A percentile compares a stretch with the other conserved stretches of the same genome.
phyloP scores from a whole-genome alignment of 108 stramenopile species.

The Skeletonema grethae region DNA sequence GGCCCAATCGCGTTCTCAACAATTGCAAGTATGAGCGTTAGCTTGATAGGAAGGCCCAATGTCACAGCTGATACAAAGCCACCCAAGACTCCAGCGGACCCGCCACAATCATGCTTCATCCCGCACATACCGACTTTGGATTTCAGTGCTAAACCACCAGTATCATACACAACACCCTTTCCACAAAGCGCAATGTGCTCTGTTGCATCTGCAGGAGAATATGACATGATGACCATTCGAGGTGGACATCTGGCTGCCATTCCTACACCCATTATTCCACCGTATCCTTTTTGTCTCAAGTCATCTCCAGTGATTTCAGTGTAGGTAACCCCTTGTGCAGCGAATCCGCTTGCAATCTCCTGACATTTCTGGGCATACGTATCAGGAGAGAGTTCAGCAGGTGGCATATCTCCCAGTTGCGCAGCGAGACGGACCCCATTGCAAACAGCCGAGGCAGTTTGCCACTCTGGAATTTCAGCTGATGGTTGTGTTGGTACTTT shows the following conservation, averaged over 20 bases:
- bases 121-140: constrained; percentile 51
- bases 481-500: not conserved
- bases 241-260: constrained; percentile 85
- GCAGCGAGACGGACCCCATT: constrained; percentile 65
- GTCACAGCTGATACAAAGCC: constrained; percentile 74
- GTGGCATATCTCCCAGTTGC: constrained; percentile 77
- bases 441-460: constrained; percentile 40
- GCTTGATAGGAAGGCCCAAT: constrained; percentile 29
- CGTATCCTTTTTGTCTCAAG: constrained; percentile 44
- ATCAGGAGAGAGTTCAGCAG: constrained; percentile 58
- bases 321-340: constrained; percentile 8
- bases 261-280: constrained; percentile 81
- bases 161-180: constrained; percentile 93
- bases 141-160: constrained; percentile 81
- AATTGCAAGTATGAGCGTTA: constrained; percentile 65
- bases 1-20: constrained; percentile 89
- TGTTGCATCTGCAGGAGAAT: constrained; percentile 20
- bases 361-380: constrained; percentile 53
- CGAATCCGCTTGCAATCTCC: constrained; percentile 36
- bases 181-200: constrained; percentile 77
- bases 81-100: constrained; percentile 79
- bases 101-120: constrained; percentile 83
- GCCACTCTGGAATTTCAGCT: constrained; percentile 7
- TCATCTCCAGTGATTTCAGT: constrained; percentile 60
- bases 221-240: constrained; percentile 72